phyloP scores from a whole-genome alignment of 2,329 filamentous ascomycete species.

The Sporothrix humicola region DNA sequence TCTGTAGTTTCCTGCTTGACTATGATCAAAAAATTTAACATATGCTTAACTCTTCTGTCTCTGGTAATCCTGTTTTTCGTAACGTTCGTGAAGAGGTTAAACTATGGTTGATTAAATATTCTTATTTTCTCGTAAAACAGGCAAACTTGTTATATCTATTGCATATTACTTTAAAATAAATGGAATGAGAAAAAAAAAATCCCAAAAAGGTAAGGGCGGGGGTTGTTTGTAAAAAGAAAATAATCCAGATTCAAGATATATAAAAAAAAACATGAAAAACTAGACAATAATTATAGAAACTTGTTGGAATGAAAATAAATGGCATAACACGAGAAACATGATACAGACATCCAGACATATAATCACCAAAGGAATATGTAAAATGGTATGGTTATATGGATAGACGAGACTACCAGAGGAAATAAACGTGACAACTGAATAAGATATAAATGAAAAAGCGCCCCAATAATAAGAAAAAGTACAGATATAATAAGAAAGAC shows the following conservation, averaged over 20 bases:
- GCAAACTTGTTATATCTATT: too few relatives aligned
- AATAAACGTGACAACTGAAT: background rate
- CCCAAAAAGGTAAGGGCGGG: too few relatives aligned
- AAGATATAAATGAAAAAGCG: slow-evolving; percentile 1
- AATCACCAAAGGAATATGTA: background rate
- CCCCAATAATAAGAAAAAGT: slow-evolving; percentile 3
- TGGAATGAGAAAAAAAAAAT: too few relatives aligned
- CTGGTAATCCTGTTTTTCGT: background rate
- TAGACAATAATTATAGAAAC: too few relatives aligned
- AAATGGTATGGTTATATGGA: background rate
- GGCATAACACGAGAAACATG: background rate
- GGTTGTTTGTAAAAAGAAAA: too few relatives aligned
- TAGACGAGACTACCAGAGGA: background rate
- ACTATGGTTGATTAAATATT: too few relatives aligned
- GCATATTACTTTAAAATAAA: too few relatives aligned
- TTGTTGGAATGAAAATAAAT: too few relatives aligned
- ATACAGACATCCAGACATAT: background rate
- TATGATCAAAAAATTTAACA: slow-evolving; percentile 2
- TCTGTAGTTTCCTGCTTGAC: slow-evolving; percentile 12
- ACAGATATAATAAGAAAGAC: slow-evolving; percentile 20
- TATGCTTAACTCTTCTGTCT: background rate
- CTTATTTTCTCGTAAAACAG: too few relatives aligned
- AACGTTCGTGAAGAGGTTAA: background rate
- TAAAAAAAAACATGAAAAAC: too few relatives aligned
- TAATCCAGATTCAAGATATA: too few relatives aligned